Conservation (phyloP, 805 yeast genomes). For the Teunomyces panamensis region DNA sequence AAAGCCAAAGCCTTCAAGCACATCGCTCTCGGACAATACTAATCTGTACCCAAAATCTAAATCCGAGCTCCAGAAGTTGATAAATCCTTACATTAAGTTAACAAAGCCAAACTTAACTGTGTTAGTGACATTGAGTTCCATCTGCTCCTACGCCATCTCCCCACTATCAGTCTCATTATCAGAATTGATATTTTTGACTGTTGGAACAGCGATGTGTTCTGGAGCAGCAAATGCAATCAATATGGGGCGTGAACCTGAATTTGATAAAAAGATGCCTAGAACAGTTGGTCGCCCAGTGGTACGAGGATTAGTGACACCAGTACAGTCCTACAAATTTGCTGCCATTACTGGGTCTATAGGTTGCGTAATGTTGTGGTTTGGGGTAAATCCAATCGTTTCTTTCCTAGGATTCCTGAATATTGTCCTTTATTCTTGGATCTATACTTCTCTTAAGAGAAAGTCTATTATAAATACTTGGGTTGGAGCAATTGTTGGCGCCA, state of each 20-base stretch:
- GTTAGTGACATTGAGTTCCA: conserved; percentile 84
- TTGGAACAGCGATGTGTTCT: conserved; percentile 84
- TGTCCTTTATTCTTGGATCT: conserved; percentile 80
- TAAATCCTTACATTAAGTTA: conserved; percentile 70
- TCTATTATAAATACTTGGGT: conserved; percentile 95
- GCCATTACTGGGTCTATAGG: conserved; percentile 71
- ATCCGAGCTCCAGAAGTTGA: conserved; percentile 32
- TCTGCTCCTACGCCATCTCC: conserved; percentile 89
- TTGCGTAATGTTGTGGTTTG: conserved; percentile 60
- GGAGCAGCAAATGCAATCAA: conserved; percentile 96
- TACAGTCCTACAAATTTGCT: conserved; percentile 81
- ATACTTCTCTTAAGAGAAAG: conserved; percentile 84
- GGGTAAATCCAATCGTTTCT: conserved; percentile 87
- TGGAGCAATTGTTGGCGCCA: conserved; percentile 98
- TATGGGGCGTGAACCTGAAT: conserved; percentile 94
- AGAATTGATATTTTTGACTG: conserved; percentile 67
- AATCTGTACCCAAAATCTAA: conserved; percentile 6
- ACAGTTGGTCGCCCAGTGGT: conserved; percentile 91
- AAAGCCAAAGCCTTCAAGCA: conserved; percentile 30
- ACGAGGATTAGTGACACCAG: conserved; percentile 69
- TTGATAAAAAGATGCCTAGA: conserved; percentile 82
- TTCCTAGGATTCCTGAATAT: conserved; percentile 77
- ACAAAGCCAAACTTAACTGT: conserved; percentile 88
- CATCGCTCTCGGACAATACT: not conserved
- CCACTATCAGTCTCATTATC: conserved; percentile 76